Evolutionary conservation across 2,329 filamentous ascomycete species (phyloP).

Genomic region (Diaporthe caulivora): DNA sequence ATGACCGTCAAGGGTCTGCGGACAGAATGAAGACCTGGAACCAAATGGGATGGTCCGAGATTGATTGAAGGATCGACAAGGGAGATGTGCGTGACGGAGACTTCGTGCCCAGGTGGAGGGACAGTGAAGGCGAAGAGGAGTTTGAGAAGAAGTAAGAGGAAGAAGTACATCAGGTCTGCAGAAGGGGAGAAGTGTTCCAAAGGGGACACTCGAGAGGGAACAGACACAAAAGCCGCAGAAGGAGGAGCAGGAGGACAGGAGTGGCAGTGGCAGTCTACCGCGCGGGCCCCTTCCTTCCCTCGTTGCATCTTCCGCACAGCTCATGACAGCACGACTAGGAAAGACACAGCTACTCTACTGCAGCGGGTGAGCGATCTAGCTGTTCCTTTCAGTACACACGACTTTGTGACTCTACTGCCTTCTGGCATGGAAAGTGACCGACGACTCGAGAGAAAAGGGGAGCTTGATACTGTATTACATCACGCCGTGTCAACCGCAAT

Average conservation of each 20-base stretch:
- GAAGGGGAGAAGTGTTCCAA: neutral
- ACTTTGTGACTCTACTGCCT: too few species aligned
- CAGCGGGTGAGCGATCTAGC: too few species aligned
- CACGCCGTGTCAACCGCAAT: neutral
- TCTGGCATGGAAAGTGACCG: too few species aligned
- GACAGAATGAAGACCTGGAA: neutral
- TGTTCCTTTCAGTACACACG: too few species aligned
- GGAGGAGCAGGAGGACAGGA: neutral
- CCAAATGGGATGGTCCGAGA: neutral
- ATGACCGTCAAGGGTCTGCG: neutral
- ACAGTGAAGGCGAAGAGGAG: neutral
- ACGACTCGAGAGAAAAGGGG: too few species aligned
- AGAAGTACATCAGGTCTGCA: neutral
- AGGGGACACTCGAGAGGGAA: neutral
- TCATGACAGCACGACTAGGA: neutral
- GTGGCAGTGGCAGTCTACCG: neutral
- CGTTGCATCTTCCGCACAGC: neutral
- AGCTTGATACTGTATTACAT: too few species aligned
- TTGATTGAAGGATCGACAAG: neutral
- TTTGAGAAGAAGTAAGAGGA: neutral
- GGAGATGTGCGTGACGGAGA: neutral
- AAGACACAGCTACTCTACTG: neutral
- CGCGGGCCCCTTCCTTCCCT: neutral
- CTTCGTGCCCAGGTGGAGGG: neutral
- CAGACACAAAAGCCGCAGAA: neutral